These are phyloP conservation scores for Botryotinia narcissicola DNA, from an alignment of 2,329 filamentous ascomycete species.

Conservation along the genomic window DNA sequence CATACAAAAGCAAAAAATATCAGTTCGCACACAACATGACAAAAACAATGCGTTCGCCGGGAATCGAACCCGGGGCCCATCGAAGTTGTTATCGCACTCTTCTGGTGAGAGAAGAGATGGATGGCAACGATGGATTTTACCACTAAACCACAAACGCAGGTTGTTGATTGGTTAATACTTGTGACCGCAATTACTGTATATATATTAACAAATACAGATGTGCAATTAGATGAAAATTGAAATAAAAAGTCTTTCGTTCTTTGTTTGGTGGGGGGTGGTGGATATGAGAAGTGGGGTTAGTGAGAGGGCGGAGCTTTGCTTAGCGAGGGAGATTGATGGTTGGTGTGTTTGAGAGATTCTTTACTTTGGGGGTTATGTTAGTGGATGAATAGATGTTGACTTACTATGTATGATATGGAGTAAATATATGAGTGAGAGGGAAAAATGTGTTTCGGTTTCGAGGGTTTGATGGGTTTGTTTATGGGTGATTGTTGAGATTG, in stretches of 20 bases:
- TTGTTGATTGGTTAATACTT: fast-evolving
- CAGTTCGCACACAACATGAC: fast-evolving
- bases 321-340: neutral
- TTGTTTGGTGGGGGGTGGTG: neutral
- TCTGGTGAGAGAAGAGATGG: neutral
- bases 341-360: neutral
- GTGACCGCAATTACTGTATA: fast-evolving
- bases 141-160: slow-evolving; percentile 22
- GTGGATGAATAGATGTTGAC: neutral
- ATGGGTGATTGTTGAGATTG: neutral
- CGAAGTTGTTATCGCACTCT: neutral
- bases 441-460: neutral
- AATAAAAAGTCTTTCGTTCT: neutral
- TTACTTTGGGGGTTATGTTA: neutral
- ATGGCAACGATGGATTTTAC: slow-evolving; percentile 24
- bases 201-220: fast-evolving
- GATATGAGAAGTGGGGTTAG: neutral
- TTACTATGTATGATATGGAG: neutral
- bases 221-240: neutral
- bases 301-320: neutral
- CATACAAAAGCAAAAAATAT: too few species aligned
- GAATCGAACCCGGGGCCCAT: neutral
- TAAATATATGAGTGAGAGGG: neutral
- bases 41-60: neutral
- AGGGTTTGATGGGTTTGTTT: neutral